phyloP scores from a whole-genome alignment of 345 rosid genomes.

The Ricinus communis region DNA sequence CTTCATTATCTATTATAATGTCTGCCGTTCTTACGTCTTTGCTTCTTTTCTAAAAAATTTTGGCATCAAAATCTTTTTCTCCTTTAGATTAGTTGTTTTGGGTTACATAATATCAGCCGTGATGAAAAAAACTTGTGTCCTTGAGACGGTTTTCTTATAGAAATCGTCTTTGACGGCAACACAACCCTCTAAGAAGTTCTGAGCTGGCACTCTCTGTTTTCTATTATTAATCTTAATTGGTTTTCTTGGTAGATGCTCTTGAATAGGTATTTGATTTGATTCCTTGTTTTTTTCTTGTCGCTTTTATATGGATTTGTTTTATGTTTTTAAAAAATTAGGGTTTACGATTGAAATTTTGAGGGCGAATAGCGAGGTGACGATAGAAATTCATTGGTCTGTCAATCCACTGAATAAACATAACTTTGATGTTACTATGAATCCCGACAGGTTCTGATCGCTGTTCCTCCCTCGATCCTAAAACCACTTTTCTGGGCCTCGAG shows the following conservation, averaged over 20 bases:
- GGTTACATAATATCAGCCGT: constrained; percentile 15
- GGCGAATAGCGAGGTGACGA: constrained; percentile 47
- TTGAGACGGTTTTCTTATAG: constrained; percentile 28
- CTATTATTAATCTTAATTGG: no score
- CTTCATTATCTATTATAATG: no score
- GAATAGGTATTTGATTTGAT: no score
- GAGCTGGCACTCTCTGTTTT: no score
- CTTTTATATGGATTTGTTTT: no score
- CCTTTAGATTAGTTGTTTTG: no score
- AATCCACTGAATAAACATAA: constrained; percentile 45
- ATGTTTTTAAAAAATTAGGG: background rate
- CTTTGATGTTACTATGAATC: constrained; percentile 51
- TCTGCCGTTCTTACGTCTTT: no score
- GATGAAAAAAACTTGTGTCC: constrained; percentile 41
- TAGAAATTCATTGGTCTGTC: constrained; percentile 45
- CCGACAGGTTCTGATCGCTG: constrained; percentile 63
- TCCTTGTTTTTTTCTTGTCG: background rate
- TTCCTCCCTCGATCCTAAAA: background rate
- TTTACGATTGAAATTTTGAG: background rate
- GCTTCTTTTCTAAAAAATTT: no score
- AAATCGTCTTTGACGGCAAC: constrained; percentile 37
- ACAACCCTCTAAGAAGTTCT: constrained; percentile 72
- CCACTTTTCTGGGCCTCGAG: no score
- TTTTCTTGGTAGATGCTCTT: no score
- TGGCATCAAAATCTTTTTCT: no score